phyloP scores from a whole-genome alignment of 768 basidiomycete genomes.

The Hericium rajendrae region DNA sequence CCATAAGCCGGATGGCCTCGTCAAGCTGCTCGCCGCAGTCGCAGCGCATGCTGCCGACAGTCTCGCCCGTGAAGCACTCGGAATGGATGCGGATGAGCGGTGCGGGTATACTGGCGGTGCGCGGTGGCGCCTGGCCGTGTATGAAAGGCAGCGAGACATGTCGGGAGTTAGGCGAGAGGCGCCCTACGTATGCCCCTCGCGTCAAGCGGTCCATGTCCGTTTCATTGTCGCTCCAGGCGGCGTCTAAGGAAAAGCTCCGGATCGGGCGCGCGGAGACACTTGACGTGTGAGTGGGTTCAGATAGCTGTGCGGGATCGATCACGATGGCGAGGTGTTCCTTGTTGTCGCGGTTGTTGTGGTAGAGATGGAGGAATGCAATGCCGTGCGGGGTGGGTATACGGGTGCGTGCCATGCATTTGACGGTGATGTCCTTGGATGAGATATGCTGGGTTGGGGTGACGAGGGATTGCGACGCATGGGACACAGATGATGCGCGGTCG shows the following conservation, averaged over 20 bases:
- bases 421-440: conserved; percentile 35
- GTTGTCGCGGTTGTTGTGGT: conserved; percentile 84
- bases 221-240: conserved; percentile 75
- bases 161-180: conserved; percentile 48
- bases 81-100: conserved; percentile 95
- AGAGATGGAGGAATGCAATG: conserved; percentile 85
- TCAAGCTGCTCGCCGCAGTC: conserved; percentile 99
- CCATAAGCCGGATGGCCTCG: conserved; percentile 89
- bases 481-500: conserved; percentile 11
- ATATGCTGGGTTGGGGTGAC: conserved; percentile 14
- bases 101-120: conserved; percentile 34
- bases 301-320: conserved; percentile 81
- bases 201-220: conserved; percentile 90
- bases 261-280: conserved; percentile 39
- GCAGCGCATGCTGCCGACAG: conserved; percentile 95
- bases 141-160: conserved; percentile 21
- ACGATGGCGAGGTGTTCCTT: conserved; percentile 98
- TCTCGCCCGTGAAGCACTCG: conserved; percentile 98
- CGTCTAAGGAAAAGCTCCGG: conserved; percentile 73
- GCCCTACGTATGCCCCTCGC: conserved; percentile 88
- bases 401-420: conserved; percentile 94
- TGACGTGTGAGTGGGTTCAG: conserved; percentile 26
- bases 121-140: conserved; percentile 10
- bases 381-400: conserved; percentile 96
- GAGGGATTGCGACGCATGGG: conserved; percentile 1